These are phyloP conservation scores for Euphorbia celastroides DNA, from an alignment of 441 rosid species.

Conservation along the genomic window DNA sequence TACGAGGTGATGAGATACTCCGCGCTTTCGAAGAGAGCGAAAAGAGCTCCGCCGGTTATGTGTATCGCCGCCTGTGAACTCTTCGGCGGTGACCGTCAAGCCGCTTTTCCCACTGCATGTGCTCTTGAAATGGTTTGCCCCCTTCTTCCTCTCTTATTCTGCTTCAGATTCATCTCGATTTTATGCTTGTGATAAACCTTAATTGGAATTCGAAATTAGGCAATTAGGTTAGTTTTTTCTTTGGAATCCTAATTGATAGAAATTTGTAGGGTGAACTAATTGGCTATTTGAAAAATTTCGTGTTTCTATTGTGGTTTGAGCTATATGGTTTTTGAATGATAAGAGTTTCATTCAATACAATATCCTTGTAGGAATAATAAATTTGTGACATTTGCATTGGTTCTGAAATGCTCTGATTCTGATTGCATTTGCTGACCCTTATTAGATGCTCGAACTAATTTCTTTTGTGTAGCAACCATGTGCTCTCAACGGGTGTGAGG, in stretches of 20 bases:
- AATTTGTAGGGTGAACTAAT: background rate
- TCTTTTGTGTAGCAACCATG: no score
- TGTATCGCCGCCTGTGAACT: constrained; percentile 88
- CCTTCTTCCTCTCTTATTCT: background rate
- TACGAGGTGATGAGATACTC: constrained; percentile 93
- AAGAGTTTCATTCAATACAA: background rate
- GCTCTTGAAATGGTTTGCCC: constrained; percentile 83
- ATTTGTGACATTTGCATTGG: background rate
- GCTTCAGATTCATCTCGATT: background rate
- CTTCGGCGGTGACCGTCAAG: constrained; percentile 65
- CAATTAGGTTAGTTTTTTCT: background rate
- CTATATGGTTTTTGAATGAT: background rate
- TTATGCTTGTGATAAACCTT: background rate
- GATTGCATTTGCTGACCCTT: background rate
- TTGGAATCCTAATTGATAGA: background rate
- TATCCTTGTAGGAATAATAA: background rate
- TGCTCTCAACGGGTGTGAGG: no score
- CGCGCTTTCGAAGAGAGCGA: constrained; percentile 70
- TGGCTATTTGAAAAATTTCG: background rate
- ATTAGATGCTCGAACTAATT: no score
- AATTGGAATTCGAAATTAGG: background rate
- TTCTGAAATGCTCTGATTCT: background rate
- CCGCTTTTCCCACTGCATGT: constrained; percentile 92
- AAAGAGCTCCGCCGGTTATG: constrained; percentile 92
- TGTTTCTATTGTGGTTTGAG: constrained; percentile 1